Base-by-base conservation (phyloP, 208 protist genomes). In the Leishmania guyanensis region DNA sequence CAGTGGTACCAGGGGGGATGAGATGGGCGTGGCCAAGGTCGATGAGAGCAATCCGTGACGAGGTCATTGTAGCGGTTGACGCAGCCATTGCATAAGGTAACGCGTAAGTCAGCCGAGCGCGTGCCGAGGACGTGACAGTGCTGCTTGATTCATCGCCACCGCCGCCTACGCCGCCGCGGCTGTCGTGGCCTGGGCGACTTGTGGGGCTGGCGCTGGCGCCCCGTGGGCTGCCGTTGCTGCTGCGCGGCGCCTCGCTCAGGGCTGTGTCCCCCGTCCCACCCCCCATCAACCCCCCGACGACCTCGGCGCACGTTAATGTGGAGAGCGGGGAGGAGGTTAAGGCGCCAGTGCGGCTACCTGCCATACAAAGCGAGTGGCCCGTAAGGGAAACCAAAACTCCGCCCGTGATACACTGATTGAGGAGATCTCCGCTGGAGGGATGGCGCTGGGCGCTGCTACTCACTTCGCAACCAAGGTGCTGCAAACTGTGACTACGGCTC, bases 21-120 rank as follows among this genome's bases (percentile, higher is more conserved):
- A 50, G 73, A 76, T 96, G 98, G 10, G 96, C 91, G 66, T 91
- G 94, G 73, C 99, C 98, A 88, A 99, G 99, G 84, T 99, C 99
- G 64, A 99, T 99, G 20, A 99, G 71, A 76, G 99, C 99, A 70
- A 99, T 66, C 17, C 76, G 82, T 0, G 78, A 81, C 17, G 82
- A 64, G 43, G 82, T 79, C 5, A 16, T 33, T 22, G 36, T 20
- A 33, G 14, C 26, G 16, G 36, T 68, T 17, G 76, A 50, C 33
- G 54, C 16, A 20, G 74, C 17, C 74, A 77, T 77, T n/a, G 53
- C 74, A 10, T 60, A 33, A 16, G 56, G 74, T 17, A 77, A 26
- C 29, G 56, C n/a, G 74, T 77, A 77, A 29, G 74, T 29, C 53
- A 77, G 39, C 33, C 74, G 74, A 17, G n/a, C 10, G 16, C 36